Base-by-base conservation (phyloP, 2,329 filamentous ascomycete genomes). In the Fusarium sp. region DNA sequence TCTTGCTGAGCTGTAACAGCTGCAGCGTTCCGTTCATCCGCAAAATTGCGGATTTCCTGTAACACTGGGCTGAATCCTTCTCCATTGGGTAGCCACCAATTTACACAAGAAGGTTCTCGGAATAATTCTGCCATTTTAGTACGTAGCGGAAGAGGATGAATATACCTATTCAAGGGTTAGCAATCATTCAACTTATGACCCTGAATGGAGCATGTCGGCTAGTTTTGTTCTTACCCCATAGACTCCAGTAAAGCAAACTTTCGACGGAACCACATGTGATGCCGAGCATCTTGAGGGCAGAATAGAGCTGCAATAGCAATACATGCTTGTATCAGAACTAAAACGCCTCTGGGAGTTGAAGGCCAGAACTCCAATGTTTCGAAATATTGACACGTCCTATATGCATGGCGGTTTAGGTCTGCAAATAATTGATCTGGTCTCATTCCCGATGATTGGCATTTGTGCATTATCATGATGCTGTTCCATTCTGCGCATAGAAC, bases 21-120 rank as follows among this genome's bases (percentile, higher is more conserved):
- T 25, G 85, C 89, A 12, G 88, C 84, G 66, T 90, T 93, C 52
- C 94, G 89, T 72, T 96, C 93, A 75, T 93, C 91, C 33, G 94
- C 93, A 81, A 97, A 95, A 45, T 90, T 88, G 25, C 95, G 92
- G 68, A 97, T 91, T 59, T 89, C 92, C 56, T 91, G 91, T 59
- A 98, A 86, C 45, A 97, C 89, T 1, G 89, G 88, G 15, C 89
- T 91, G 76, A 93, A 93, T 4, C 89, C 90, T 83, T 95, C 92
- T 70, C 94, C 89, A 79, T 96, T 88, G 5, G 94, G 93, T 5
- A 98, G 87, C 96, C 96, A 99, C 94, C 94, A 98, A 63, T 91
- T 87, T 47, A 89, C 89, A 58, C 94, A 90, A 25, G 91, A 90
- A 18, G 89, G 87, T 46, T 93, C 88, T 66, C 88, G 85, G 86